Evolutionary conservation across 192 early-diverging fungal species (phyloP).

Genomic region (Umbelopsis isabellina): DNA sequence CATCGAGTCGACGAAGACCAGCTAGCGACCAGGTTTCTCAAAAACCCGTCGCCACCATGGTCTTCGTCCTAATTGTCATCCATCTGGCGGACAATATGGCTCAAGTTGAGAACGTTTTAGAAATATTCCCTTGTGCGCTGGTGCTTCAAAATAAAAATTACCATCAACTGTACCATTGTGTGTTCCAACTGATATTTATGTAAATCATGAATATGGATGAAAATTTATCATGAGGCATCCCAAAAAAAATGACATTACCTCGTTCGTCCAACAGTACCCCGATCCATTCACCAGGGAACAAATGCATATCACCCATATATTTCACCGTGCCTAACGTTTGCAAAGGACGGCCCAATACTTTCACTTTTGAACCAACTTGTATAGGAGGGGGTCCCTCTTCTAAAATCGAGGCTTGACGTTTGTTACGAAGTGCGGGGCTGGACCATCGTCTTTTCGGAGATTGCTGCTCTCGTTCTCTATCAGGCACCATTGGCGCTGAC

Average conservation of each 20-base stretch:
- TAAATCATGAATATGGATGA: background rate
- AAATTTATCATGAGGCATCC: too few species aligned
- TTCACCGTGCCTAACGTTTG: constrained; percentile 35
- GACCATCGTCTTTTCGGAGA: constrained; percentile 19
- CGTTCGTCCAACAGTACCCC: constrained; percentile 37
- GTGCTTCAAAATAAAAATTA: constrained; percentile 14
- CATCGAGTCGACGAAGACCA: background rate
- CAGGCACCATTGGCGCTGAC: constrained; percentile 4
- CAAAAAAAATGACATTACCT: constrained; percentile 19
- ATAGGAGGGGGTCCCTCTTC: background rate
- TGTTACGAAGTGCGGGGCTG: constrained; percentile 5
- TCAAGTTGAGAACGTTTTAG: constrained; percentile 1
- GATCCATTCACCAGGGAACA: constrained; percentile 34
- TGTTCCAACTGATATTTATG: background rate
- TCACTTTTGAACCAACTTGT: constrained; percentile 25
- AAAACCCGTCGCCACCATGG: constrained; percentile 22
- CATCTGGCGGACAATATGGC: constrained; percentile 8
- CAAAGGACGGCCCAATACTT: constrained; percentile 32
- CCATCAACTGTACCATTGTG: constrained; percentile 7
- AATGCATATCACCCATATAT: constrained; percentile 35
- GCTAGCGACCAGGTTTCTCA: constrained; percentile 4
- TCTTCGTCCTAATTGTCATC: constrained; percentile 19
- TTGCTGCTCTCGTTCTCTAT: background rate
- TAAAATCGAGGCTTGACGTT: background rate
- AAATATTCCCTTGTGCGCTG: constrained; percentile 13